Evolutionary conservation across 106 monocot species (phyloP).

Genomic region (Phalaenopsis aphrodite): DNA sequence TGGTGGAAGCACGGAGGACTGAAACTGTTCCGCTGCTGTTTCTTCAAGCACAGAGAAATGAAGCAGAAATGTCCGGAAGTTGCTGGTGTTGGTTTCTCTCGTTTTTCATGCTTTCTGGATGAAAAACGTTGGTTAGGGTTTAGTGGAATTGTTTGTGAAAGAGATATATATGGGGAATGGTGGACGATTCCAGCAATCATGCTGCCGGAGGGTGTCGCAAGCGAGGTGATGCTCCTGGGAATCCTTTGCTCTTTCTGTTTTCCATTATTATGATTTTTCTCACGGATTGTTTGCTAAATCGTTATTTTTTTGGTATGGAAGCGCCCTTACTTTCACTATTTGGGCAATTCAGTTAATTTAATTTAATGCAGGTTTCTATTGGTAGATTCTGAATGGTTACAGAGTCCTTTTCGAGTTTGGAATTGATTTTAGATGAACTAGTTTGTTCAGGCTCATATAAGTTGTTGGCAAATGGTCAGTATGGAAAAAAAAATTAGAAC

Average conservation of each 20-base stretch:
- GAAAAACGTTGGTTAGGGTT: constrained; percentile 4
- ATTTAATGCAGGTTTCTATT: neutral
- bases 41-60: neutral
- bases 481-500: neutral
- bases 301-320: neutral
- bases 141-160: neutral
- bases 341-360: neutral
- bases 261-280: neutral
- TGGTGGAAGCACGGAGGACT: neutral
- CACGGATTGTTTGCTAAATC: neutral
- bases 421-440: neutral
- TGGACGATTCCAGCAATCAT: neutral
- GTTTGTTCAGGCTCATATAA: neutral
- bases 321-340: neutral
- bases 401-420: neutral
- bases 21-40: neutral
- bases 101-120: constrained; percentile 3
- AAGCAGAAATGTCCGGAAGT: neutral
- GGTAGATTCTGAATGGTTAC: neutral
- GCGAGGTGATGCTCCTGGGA: neutral
- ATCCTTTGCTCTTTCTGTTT: neutral
- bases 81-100: neutral
- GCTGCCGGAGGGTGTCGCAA: neutral
- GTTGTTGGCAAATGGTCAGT: neutral
- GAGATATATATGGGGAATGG: neutral